Evolutionary conservation across 2,329 filamentous ascomycete species (phyloP), one percentile per base, ranked within the genome.

Genomic region (Falciphora oryzae): DNA sequence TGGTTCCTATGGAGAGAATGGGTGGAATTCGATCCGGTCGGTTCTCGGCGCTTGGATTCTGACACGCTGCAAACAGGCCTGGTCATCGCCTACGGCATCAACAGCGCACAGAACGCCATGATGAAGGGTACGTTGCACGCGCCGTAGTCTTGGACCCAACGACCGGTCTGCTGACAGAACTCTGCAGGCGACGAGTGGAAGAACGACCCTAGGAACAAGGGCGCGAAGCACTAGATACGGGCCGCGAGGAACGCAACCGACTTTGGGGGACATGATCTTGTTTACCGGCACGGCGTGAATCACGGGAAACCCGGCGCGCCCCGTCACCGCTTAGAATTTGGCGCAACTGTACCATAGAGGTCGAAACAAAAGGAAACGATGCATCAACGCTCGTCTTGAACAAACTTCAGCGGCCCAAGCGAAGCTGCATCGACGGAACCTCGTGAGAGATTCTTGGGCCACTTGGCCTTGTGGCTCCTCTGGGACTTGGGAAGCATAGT

Each of bases 121-220:
- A 88, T 89, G 81, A 82, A 86, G 77, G 86, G 94, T 98, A 87
- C 69, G 79, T 74, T 62, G 58, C 18, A 63, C 63, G 66, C 57
- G 35, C n/a, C 2, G 16, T 2, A 44, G 11, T 66, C 67, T 62
- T 62, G 28, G 18, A n/a, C 27, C 13, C 53, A 62, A n/a, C 22
- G 50, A 62, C 57, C 22, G n/a, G 63, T 25, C 13, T 63, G 29
- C 60, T 64, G 61, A 68, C 62, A 59, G 65, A 65, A 65, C 68
- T 57, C 38, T 31, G 53, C 72, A 98, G 94, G 88, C 83, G 91
- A 91, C 73, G 92, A 98, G 83, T 97, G 86, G 87, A 96, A 93
- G 89, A 96, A 97, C 84, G 94, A 98, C 81, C 92, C 93, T 71
- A 89, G 93, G 79, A 97, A 97, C 86, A 88, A 88, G 70, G 81